Percentiles rank a stretch among this genome's conserved stretches.
Evolutionary conservation across 2,329 filamentous ascomycete genomes (phyloP).

Genomic region (Harringtonia lauricola): DNA sequence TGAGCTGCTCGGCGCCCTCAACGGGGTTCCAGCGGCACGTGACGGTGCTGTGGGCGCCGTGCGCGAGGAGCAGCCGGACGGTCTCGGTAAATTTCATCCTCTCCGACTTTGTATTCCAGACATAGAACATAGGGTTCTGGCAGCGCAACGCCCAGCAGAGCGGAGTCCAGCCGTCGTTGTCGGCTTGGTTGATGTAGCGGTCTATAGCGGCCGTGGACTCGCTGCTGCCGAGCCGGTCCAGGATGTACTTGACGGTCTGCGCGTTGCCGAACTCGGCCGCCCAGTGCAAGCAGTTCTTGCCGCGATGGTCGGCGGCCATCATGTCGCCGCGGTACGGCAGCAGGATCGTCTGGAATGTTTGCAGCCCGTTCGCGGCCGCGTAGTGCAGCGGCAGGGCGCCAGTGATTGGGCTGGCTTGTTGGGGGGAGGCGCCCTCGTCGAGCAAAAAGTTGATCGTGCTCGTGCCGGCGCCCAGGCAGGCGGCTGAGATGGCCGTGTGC

Average conservation of each 20-base stretch:
- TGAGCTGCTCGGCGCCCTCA: neutral
- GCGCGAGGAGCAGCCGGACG: neutral
- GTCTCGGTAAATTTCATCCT: neutral
- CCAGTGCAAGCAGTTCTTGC: neutral
- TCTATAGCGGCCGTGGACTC: neutral
- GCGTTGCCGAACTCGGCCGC: neutral
- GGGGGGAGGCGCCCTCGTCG: neutral
- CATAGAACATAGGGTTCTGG: neutral
- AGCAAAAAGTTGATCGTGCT: neutral
- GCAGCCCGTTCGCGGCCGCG: neutral
- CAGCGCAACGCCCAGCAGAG: neutral
- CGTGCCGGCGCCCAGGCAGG: neutral
- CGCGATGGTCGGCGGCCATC: neutral
- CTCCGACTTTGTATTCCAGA: neutral
- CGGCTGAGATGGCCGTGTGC: neutral
- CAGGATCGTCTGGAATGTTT: neutral
- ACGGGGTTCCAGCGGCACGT: neutral
- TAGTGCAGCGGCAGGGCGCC: neutral
- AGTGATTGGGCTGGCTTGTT: neutral
- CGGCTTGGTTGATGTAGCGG: neutral
- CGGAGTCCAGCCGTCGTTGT: neutral
- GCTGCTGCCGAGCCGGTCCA: neutral
- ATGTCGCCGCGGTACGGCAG: neutral
- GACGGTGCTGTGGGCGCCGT: neutral
- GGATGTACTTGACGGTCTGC: neutral